Evolutionary conservation across 1,139 yeast genomes (phyloP), one percentile per base, ranked within the genome.

Genomic region (Entelexis sorbosivorans): DNA sequence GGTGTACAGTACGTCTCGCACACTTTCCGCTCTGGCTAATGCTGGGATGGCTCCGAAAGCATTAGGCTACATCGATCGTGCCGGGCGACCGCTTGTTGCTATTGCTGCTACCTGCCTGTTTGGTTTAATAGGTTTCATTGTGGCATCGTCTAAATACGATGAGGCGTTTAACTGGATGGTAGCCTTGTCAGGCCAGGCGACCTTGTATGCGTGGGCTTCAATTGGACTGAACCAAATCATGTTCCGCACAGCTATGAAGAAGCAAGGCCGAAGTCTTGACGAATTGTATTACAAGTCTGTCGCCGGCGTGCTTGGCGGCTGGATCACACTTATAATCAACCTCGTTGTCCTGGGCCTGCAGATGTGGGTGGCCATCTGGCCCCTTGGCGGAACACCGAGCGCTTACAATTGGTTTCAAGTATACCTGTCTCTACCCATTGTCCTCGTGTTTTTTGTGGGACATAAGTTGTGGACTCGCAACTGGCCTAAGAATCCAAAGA

Each of bases 111-210:
- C 85, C 40, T 68, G 77, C 47, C 56, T 71, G 35, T 69, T 81
- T 63, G 95, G 93, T 39, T 71, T 83, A 39, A 72, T 86, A 51
- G 78, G 85, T 58, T 86, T 79, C 69, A 71, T 83, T 56, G 61
- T 62, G 44, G 87, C 87, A 34, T 86, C 93, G 33, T 75, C 82
- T 47, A 66, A 74, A 22, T 78, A 83, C 65, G 79, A 76, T 55
- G 74, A 72, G 33, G 85, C 86, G 14, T 87, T 87, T 67, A 72
- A 72, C 59, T 87, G 96, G 95, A 71, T 87, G 62, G 71, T 85
- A 64, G 85, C 95, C 26, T 71, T 88, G 47, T 82, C 95, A n/a
- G 93, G 94, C 54, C 76, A 86, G 58, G 82, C 93, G 44, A 81
- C 95, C 1, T 73, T 87, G 52, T 85, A 86, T 66, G 83, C 93